Evolutionary conservation across 148 eudicot species (phyloP), one percentile per base, ranked within the genome.

Genomic region (Spergularia bocconei): DNA sequence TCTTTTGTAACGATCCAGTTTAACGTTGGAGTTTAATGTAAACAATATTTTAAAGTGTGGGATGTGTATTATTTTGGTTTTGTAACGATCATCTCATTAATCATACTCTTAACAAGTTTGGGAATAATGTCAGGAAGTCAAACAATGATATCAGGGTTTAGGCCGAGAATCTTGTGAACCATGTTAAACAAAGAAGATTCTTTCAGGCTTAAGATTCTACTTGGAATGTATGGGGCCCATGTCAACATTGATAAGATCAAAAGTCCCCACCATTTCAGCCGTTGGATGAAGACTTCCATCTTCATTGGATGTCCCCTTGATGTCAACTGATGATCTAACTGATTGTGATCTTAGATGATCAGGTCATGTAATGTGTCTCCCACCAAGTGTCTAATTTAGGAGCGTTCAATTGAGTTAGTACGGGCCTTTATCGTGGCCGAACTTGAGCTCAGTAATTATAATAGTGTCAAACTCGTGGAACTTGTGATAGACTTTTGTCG

Each of bases 131-230:
- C 8, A 44, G 48, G 16, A 69, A 53, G 73, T 69, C 73, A 69
- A 53, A 69, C 61, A 15, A 15, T 69, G 60, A 69, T 52, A n/a
- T 29, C 36, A 29, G 36, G 10, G 48, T 44, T 44, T 25, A 39
- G 39, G 62, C 17, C 17, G 9, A 61, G 69, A 50, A 47, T 61
- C 69, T 70, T 52, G 33, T 55, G 67, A 61, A 77, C 61, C 33
- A 36, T 19, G 33, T 63, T 52, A 74, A 74, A 73, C 11, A 74
- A 74, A 53, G 11, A 63, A 63, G 77, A 74, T 74, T 74, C 78
- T 54, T 75, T 66, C 44, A 39, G 77, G n/a, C 33, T 23, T 4
- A 41, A 77, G 76, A 78, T 78, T 78, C 76, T 17, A 23, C 11
- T 44, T 20, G 4, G 52, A 5, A 50, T 71, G 75, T n/a, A n/a